Percentiles rank a stretch among this genome's conserved stretches.
phyloP scores from a whole-genome alignment of 1,284 basidiomycete species.

The Moesziomyces sp. region DNA sequence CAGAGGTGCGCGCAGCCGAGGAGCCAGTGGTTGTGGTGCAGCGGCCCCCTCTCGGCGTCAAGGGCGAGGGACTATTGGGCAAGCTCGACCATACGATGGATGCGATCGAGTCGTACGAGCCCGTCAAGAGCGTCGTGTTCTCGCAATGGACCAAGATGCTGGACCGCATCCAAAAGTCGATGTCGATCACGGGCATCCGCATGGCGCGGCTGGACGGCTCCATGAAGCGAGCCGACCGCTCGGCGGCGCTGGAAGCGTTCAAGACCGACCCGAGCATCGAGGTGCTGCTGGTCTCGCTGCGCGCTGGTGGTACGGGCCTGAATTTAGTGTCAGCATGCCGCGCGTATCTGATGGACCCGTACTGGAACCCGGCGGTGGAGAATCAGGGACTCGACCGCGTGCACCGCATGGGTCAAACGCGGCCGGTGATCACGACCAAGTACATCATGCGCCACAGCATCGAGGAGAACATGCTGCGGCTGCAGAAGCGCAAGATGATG shows the following conservation, averaged over 20 bases:
- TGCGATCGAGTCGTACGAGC: slow-evolving; percentile 35
- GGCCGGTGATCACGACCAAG: slow-evolving; percentile 64
- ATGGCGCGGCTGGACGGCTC: slow-evolving; percentile 60
- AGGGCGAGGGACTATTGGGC: slow-evolving; percentile 15
- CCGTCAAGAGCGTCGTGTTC: slow-evolving; percentile 69
- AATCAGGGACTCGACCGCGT: slow-evolving; percentile 65
- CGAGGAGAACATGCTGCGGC: slow-evolving; percentile 64
- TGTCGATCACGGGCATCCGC: slow-evolving; percentile 57
- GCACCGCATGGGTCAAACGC: slow-evolving; percentile 61
- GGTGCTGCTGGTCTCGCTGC: slow-evolving; percentile 61
- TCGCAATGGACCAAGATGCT: slow-evolving; percentile 70
- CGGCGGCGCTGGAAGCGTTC: slow-evolving; percentile 55
- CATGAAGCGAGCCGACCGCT: slow-evolving; percentile 59
- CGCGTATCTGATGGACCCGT: slow-evolving; percentile 93
- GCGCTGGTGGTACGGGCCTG: slow-evolving; percentile 72
- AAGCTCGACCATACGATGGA: slow-evolving; percentile 32
- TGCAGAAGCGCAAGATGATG: slow-evolving; percentile 64
- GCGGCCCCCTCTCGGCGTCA: slow-evolving; percentile 28
- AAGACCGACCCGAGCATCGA: slow-evolving; percentile 55
- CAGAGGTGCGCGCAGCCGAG: slow-evolving; percentile 24
- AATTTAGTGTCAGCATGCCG: slow-evolving; percentile 76
- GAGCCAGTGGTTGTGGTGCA: slow-evolving; percentile 51
- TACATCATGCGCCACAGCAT: slow-evolving; percentile 64
- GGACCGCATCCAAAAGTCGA: slow-evolving; percentile 58
- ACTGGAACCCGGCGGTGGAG: slow-evolving; percentile 97